phyloP scores from a whole-genome alignment of 2,329 filamentous ascomycete genomes.

The Huntiella moniliformis region DNA sequence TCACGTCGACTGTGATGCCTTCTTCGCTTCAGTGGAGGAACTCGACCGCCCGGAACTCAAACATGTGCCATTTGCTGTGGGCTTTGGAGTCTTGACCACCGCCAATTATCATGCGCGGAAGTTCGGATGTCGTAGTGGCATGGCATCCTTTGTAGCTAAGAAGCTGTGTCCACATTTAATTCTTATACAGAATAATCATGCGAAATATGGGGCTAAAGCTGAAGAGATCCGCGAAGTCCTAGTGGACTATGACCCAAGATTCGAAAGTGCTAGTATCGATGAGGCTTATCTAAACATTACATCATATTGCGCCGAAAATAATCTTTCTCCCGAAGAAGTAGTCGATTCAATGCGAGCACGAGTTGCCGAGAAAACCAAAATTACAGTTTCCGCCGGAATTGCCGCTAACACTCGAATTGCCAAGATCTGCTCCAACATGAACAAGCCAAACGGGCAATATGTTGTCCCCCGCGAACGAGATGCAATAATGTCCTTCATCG shows the following conservation, averaged over 20 bases:
- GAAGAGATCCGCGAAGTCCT: constrained; percentile 69
- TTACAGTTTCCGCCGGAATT: constrained; percentile 88
- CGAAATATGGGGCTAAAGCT: constrained; percentile 82
- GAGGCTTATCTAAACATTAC: constrained; percentile 96
- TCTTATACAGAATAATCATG: constrained; percentile 66
- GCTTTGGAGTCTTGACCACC: constrained; percentile 44
- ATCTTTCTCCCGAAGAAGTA: constrained; percentile 49
- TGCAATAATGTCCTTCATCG: constrained; percentile 73
- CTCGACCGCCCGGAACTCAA: constrained; percentile 69
- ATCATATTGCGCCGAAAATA: constrained; percentile 54
- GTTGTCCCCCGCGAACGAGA: constrained; percentile 50
- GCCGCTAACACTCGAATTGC: constrained; percentile 83
- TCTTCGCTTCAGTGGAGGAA: constrained; percentile 87
- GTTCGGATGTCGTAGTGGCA: constrained; percentile 80
- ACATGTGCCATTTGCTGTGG: constrained; percentile 78
- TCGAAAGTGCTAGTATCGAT: constrained; percentile 86
- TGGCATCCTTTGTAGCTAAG: constrained; percentile 90
- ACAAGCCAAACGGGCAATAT: constrained; percentile 93
- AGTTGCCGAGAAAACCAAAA: constrained; percentile 54
- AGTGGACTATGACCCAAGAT: constrained; percentile 71
- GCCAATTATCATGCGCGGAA: constrained; percentile 80
- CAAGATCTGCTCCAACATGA: constrained; percentile 88
- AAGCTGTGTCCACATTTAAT: constrained; percentile 80
- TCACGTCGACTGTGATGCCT: constrained; percentile 93
- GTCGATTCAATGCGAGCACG: constrained; percentile 62